Evolutionary conservation across 2,329 filamentous ascomycete species (phyloP).

Genomic region (Madurella mycetomatis): DNA sequence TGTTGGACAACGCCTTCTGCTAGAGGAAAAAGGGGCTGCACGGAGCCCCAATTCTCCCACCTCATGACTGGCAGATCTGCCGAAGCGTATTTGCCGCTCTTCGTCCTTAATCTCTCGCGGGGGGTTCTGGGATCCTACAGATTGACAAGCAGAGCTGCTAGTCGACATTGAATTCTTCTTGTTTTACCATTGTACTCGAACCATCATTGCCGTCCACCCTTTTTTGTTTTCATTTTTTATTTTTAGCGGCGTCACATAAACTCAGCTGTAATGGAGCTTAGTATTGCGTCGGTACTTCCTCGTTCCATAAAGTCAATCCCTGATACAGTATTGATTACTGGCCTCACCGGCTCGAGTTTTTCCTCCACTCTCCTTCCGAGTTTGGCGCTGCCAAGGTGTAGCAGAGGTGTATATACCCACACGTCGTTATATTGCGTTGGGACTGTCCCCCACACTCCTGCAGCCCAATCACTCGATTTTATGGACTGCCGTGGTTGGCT

Average conservation of each 20-base stretch:
- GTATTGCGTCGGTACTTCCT: too few species aligned
- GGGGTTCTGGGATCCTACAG: background rate
- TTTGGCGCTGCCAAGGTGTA: too few species aligned
- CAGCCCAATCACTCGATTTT: too few species aligned
- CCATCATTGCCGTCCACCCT: too few species aligned
- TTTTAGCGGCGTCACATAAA: background rate
- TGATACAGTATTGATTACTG: too few species aligned
- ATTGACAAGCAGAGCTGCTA: background rate
- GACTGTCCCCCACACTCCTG: too few species aligned
- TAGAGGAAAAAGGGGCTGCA: background rate
- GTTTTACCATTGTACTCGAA: constrained; percentile 6
- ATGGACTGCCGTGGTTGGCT: too few species aligned
- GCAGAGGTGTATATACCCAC: too few species aligned
- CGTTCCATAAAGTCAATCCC: too few species aligned
- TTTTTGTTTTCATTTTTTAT: background rate
- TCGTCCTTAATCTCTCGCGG: background rate
- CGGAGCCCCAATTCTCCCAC: background rate
- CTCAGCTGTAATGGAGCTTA: background rate
- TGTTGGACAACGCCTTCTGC: background rate
- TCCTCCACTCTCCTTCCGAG: too few species aligned
- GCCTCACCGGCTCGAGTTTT: too few species aligned
- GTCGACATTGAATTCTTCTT: background rate
- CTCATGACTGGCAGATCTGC: background rate
- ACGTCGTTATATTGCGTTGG: too few species aligned
- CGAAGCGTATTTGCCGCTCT: background rate